Base-by-base conservation (phyloP, 2,329 filamentous ascomycete genomes). In the Penicillium sp. region DNA sequence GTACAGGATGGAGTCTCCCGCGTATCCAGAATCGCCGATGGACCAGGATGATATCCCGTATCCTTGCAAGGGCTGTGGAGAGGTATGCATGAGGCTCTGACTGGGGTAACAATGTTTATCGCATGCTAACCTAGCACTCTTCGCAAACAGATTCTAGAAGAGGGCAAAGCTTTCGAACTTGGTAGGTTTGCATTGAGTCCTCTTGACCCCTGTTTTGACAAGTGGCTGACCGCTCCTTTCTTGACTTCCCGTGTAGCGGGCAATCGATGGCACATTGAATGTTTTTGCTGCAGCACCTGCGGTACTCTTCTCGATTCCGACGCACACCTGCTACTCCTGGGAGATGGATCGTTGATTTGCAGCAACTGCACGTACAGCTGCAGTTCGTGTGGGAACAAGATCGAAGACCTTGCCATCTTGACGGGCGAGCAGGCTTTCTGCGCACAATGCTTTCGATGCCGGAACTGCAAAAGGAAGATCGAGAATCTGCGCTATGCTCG, bases 291-390 rank as follows among this genome's bases (percentile, higher is more conserved):
- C 78, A 93, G 95, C 70, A 94, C 87, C 48, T 98, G 91, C 77
- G 82, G 83, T 64, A 96, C 90, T 53, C 83, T 96, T 50, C 88
- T 98, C 72, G 93, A 98, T 74, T 97, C 93, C 54, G 91, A 98
- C 67, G 93, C 93, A 62, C 97, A 97, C 72, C 84, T 98, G 43
- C 83, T 98, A 44, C 85, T 98, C 22, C 87, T 98, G 56, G 93
- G 93, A 68, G 93, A 98, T 73, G 93, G 93, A 58, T 97, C 91
- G 17, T 82, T 98, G 58, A 97, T 98, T 61, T 98, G 93, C 78
- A 97, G 95, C 75, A 95, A 96, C 72, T 98, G 93, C 75, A 97
- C 93, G 46, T 98, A 98, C 71, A 96, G 90, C 77, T 98, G 93
- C 76, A 95, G 84, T 70, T 90, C 90, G 47, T 98, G 93, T 71